Conservation (phyloP, 768 basidiomycete genomes). For the Boletales sp. region DNA sequence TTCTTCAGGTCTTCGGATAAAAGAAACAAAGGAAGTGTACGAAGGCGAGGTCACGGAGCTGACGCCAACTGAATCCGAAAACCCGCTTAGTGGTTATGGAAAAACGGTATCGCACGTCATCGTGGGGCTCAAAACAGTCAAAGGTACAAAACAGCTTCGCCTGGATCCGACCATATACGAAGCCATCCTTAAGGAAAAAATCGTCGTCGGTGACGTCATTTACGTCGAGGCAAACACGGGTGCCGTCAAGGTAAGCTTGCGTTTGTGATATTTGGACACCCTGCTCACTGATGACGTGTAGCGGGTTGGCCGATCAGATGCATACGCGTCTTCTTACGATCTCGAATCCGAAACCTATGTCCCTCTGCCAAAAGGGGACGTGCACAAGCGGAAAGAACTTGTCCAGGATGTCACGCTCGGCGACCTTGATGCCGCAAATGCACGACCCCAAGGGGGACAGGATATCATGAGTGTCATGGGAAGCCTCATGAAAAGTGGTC, state of each 20-base stretch:
- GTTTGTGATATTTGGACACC: background rate
- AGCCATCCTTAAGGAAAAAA: conserved; percentile 94
- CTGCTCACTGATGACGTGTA: conserved; percentile 28
- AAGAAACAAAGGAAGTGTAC: conserved; percentile 98
- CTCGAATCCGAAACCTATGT: conserved; percentile 99
- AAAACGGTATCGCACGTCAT: conserved; percentile 99
- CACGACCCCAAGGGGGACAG: conserved; percentile 92
- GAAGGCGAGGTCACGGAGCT: conserved; percentile 98
- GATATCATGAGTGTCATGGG: conserved; percentile 99
- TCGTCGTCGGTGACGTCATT: conserved; percentile 94
- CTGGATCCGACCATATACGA: conserved; percentile 96
- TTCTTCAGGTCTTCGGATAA: conserved; percentile 77
- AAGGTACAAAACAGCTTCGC: conserved; percentile 89
- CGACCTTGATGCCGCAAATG: conserved; percentile 95
- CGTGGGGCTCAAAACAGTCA: conserved; percentile 91
- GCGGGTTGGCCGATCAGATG: conserved; percentile 95
- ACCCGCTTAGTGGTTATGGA: conserved; percentile 95
- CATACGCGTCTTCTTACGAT: conserved; percentile 96
- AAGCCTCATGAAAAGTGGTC: conserved; percentile 81
- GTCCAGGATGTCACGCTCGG: conserved; percentile 95
- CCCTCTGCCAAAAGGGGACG: conserved; percentile 93
- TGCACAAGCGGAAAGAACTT: conserved; percentile 93
- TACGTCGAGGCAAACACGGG: conserved; percentile 94
- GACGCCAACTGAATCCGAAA: conserved; percentile 94
- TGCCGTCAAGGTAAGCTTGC: conserved; percentile 77